Percentiles rank a stretch among this genome's conserved stretches.
Conservation (phyloP, 148 eudicot genomes). For the Nepenthes gracilis region DNA sequence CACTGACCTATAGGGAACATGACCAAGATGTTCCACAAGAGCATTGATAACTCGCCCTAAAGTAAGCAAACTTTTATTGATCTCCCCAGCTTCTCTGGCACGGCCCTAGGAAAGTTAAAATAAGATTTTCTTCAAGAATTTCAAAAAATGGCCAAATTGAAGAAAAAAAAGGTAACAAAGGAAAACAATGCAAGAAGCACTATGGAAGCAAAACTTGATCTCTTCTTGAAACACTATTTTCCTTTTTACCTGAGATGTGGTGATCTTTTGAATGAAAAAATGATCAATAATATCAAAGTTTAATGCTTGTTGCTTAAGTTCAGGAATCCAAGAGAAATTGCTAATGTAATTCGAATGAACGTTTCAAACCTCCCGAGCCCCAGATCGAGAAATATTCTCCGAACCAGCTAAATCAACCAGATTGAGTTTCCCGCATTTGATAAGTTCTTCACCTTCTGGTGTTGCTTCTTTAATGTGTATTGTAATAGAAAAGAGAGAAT, state of each 20-base stretch:
- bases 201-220: too few species aligned
- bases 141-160: neutral
- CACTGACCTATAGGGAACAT: slow-evolving; percentile 71
- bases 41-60: slow-evolving; percentile 90
- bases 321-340: neutral
- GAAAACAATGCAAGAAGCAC: too few species aligned
- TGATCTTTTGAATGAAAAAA: too few species aligned
- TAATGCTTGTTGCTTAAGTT: too few species aligned
- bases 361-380: slow-evolving; percentile 73
- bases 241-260: too few species aligned
- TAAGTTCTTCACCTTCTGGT: slow-evolving; percentile 95
- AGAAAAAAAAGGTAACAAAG: too few species aligned
- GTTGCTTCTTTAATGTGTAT: slow-evolving; percentile 95
- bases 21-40: slow-evolving; percentile 93
- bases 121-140: neutral
- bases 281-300: too few species aligned
- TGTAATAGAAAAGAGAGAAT: slow-evolving; percentile 83
- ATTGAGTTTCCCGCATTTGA: slow-evolving; percentile 90
- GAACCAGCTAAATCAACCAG: slow-evolving; percentile 94
- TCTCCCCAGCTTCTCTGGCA: slow-evolving; percentile 98
- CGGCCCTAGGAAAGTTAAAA: slow-evolving; percentile 42
- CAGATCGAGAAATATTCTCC: slow-evolving; percentile 92
- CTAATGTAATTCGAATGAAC: neutral
- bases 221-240: too few species aligned
- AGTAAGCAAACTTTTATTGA: slow-evolving; percentile 86